Base-by-base conservation (phyloP, 1,139 yeast species). In the Pichia terricola region DNA sequence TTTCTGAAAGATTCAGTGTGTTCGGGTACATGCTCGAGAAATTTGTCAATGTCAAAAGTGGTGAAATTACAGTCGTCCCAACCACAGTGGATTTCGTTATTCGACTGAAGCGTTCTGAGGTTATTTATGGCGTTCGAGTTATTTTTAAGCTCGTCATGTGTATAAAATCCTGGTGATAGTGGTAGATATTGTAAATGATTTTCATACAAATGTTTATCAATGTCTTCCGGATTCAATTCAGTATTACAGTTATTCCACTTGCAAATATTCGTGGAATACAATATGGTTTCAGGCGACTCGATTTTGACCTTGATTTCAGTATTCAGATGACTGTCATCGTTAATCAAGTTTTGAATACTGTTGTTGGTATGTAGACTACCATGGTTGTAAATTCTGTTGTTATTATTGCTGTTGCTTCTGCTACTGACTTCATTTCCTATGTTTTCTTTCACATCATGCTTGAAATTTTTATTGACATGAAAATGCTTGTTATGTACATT, bases 1-100 rank as follows among this genome's bases (percentile, higher is more conserved):
- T 16, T 16, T 16, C 22, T 16, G 22, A 16, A 16, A 22, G 6
- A 8, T 16, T 46, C 45, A 4, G 45, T 42, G 37, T 51, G 54
- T 11, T 70, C 63, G 42, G 76, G 73, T 45, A 85, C 69, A 62
- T 86, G 95, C 41, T 70, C 65, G 25, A 83, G 62, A 37, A 86
- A 65, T 3, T 73, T 61, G 37, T 75, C 65, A 38, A 79, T 58
- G 52, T 78, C 77, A 26, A 64, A 56, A 37, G 82, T 70, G 37
- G 68, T 64, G 56, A 68, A 81, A 42, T 72, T 66, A 68, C 95
- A 86, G 44, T 77, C 70, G 48, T 68, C 65, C 95, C 95, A 85
- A 58, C 79, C 86, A 65, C 95, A 86, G 65, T 75, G 54, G 50
- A 63, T 52, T 34, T 32, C 50, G 38, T 28, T 32, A 36, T 35